Evolutionary conservation across 2,329 filamentous ascomycete genomes (phyloP).

Genomic region (Talaromyces sp.): DNA sequence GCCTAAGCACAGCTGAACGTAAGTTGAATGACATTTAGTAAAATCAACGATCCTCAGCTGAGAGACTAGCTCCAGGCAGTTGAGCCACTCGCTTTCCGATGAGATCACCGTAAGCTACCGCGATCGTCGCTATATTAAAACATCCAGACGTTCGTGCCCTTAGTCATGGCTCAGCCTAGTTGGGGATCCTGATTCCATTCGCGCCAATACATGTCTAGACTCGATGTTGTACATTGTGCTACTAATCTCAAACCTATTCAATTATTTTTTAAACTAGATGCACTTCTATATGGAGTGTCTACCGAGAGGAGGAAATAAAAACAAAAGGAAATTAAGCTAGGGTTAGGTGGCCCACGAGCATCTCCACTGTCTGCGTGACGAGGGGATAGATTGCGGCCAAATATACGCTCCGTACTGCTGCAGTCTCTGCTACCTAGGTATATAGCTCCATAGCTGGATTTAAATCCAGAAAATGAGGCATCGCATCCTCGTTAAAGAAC

Average conservation of each 20-base stretch:
- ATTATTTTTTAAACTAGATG: background rate
- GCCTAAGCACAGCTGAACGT: background rate
- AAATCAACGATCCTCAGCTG: background rate
- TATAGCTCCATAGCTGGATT: background rate
- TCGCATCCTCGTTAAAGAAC: background rate
- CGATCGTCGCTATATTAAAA: background rate
- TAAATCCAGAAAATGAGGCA: background rate
- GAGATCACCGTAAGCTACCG: background rate
- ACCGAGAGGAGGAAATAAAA: too few relatives aligned
- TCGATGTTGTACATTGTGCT: background rate
- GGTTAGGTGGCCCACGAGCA: background rate
- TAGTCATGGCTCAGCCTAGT: conserved; percentile 1
- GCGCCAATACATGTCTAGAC: background rate
- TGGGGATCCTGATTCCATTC: background rate
- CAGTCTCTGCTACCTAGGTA: background rate
- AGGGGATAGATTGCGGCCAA: background rate
- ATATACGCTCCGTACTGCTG: background rate
- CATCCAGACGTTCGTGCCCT: background rate
- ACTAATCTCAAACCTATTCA: background rate
- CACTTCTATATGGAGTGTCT: background rate
- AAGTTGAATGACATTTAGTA: background rate
- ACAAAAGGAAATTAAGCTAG: background rate
- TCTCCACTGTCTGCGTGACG: background rate
- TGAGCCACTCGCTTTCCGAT: background rate
- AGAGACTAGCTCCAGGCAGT: background rate